phyloP scores from a whole-genome alignment of 441 rosid genomes.

The Populus hybrid region DNA sequence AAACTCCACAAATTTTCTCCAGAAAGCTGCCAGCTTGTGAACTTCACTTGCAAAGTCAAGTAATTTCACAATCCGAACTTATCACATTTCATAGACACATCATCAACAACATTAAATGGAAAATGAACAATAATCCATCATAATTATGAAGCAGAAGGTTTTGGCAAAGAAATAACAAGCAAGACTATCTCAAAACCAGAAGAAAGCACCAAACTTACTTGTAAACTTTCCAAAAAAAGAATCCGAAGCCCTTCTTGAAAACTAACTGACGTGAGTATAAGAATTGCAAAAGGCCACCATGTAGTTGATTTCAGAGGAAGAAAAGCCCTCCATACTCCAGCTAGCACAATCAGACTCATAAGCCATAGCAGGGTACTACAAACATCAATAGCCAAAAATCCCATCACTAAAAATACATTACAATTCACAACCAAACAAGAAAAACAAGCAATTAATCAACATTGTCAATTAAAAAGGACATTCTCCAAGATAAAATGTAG shows the following conservation, averaged over 20 bases:
- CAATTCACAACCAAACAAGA: background rate
- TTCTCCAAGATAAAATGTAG: background rate
- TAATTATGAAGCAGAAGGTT: background rate
- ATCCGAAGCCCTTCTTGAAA: slow-evolving; percentile 87
- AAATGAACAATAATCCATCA: background rate
- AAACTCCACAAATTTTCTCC: background rate
- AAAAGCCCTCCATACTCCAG: slow-evolving; percentile 87
- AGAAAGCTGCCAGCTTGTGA: background rate
- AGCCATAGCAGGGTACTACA: slow-evolving; percentile 89
- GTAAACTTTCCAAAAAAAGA: slow-evolving; percentile 80
- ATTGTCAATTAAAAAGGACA: background rate
- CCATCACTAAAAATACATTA: background rate
- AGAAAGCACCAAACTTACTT: slow-evolving; percentile 43
- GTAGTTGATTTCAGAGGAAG: slow-evolving; percentile 71
- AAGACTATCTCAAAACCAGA: background rate
- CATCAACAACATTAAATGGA: background rate
- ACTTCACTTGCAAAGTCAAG: background rate
- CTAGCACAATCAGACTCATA: slow-evolving; percentile 71
- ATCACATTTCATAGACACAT: background rate
- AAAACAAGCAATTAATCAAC: background rate
- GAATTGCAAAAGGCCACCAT: slow-evolving; percentile 87
- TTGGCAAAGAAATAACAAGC: background rate
- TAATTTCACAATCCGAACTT: background rate
- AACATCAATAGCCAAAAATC: slow-evolving; percentile 11
- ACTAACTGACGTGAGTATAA: slow-evolving; percentile 69